Conservation (phyloP, 2,329 filamentous ascomycete genomes). For the Penicillium sp. region DNA sequence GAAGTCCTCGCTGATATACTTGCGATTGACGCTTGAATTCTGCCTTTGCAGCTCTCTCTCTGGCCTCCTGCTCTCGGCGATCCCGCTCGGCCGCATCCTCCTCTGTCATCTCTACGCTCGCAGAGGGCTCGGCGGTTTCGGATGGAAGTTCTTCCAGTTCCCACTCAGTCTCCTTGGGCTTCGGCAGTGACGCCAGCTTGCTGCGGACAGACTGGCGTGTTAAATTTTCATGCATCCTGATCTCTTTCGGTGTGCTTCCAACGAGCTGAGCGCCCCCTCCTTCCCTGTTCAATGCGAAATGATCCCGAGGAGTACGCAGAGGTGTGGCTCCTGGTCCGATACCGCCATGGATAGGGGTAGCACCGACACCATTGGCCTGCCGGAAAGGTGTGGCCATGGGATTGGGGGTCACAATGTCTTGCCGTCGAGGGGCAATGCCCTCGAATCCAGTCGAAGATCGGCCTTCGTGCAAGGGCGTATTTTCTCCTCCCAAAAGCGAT, state of each 20-base stretch:
- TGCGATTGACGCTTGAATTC: slow-evolving; percentile 82
- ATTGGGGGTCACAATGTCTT: slow-evolving; percentile 85
- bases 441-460: slow-evolving; percentile 80
- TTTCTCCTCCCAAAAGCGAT: slow-evolving; percentile 86
- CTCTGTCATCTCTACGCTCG: slow-evolving; percentile 49
- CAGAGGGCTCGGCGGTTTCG: slow-evolving; percentile 59
- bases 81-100: slow-evolving; percentile 71
- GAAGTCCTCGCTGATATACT: slow-evolving; percentile 80
- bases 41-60: slow-evolving; percentile 58
- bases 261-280: slow-evolving; percentile 61
- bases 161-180: slow-evolving; percentile 89
- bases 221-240: slow-evolving; percentile 64
- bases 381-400: slow-evolving; percentile 86
- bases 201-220: slow-evolving; percentile 59
- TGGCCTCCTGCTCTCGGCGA: slow-evolving; percentile 55
- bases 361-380: slow-evolving; percentile 57
- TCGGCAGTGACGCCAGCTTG: slow-evolving; percentile 71
- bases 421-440: slow-evolving; percentile 71
- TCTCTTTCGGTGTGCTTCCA: slow-evolving; percentile 69
- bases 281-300: slow-evolving; percentile 71
- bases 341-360: slow-evolving; percentile 57
- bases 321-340: slow-evolving; percentile 71
- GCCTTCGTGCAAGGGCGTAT: slow-evolving; percentile 80
- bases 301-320: slow-evolving; percentile 81
- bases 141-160: slow-evolving; percentile 82